Evolutionary conservation across 192 early-diverging fungal genomes (phyloP).

Genomic region (Rhizophagus clarus): DNA sequence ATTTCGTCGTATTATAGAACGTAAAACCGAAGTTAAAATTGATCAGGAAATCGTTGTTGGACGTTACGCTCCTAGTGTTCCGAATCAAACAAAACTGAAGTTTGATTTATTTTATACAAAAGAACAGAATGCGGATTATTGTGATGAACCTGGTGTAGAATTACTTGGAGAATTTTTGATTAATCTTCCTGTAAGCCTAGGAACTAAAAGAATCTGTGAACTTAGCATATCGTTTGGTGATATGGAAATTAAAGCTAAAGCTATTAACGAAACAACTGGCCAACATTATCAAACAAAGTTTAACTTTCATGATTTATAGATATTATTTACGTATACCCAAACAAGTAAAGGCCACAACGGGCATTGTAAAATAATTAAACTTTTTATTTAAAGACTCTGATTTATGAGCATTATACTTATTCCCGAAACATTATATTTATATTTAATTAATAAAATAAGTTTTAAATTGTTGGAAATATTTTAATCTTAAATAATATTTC

Average conservation of each 20-base stretch:
- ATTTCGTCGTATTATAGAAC: not conserved
- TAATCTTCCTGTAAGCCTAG: not conserved
- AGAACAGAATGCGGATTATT: not conserved
- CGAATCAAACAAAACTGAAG: not conserved
- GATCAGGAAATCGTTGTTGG: not conserved
- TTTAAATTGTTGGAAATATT: no score
- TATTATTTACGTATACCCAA: no score
- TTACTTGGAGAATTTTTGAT: not conserved
- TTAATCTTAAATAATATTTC: no score
- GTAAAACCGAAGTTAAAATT: not conserved
- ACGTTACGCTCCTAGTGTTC: not conserved
- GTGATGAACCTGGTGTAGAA: not conserved
- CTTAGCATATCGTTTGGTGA: not conserved
- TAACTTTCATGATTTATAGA: not conserved
- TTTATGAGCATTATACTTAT: no score
- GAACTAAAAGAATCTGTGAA: not conserved
- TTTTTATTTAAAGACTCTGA: no score
- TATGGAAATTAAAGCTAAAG: constrained; percentile 6
- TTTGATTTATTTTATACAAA: not conserved
- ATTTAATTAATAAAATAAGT: no score
- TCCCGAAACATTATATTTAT: no score
- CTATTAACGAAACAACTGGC: not conserved
- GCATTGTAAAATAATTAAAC: no score
- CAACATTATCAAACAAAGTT: not conserved
- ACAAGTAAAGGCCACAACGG: no score